Evolutionary conservation across 306 rosid species (phyloP).

Genomic region (Gynostemma pentaphyllum): DNA sequence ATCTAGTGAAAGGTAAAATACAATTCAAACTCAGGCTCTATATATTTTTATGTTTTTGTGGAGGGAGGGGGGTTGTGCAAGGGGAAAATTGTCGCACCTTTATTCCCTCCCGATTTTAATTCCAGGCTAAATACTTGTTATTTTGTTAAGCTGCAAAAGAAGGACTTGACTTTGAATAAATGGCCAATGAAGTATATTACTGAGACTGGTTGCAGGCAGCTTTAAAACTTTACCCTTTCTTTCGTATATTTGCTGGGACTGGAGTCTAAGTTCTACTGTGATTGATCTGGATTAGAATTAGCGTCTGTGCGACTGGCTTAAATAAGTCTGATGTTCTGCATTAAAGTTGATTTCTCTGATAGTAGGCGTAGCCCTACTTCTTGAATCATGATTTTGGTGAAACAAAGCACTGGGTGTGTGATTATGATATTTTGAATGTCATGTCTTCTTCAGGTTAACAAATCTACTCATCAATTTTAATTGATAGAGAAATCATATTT

Average conservation of each 20-base stretch:
- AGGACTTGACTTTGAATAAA: not conserved
- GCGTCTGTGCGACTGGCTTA: too few relatives aligned
- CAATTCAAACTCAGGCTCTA: not conserved
- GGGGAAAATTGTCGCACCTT: not conserved
- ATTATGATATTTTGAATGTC: not conserved
- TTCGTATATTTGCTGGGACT: not conserved
- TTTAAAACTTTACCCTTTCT: not conserved
- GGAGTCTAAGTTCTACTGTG: not conserved
- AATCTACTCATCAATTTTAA: not conserved
- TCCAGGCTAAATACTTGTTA: not conserved
- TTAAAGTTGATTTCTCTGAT: too few relatives aligned
- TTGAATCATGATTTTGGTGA: not conserved
- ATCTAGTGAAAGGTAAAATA: conserved; percentile 41
- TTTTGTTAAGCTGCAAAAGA: not conserved
- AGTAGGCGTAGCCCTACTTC: not conserved
- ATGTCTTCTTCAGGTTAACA: not conserved
- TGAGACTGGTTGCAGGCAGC: not conserved
- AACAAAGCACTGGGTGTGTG: not conserved
- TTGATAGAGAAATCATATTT: not conserved
- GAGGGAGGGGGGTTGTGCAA: not conserved
- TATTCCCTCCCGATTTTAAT: not conserved
- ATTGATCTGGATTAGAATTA: not conserved
- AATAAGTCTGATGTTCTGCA: too few relatives aligned
- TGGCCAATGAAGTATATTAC: not conserved
- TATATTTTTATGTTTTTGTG: not conserved